Evolutionary conservation across 1,139 yeast species (phyloP), one percentile per base, ranked within the genome.

Genomic region (Protomyces gravidus): DNA sequence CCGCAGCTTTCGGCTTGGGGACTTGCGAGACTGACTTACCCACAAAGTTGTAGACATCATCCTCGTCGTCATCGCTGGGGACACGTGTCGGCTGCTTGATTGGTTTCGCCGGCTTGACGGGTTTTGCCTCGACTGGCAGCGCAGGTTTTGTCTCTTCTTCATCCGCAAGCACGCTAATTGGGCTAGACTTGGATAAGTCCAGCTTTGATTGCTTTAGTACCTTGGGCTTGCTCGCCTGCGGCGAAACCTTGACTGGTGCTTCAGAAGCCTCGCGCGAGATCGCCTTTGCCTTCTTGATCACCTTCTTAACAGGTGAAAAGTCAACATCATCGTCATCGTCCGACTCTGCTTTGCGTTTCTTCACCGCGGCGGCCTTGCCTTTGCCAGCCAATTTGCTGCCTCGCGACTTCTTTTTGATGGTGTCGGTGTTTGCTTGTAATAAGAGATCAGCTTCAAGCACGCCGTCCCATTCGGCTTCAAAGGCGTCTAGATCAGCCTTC

Each of bases 401-500:
- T 17, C 45, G 49, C 17, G 50, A 48, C 28, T 47, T 27, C 27
- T 57, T 51, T 46, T 47, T 58, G 50, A 40, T 56, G 26, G 67
- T 68, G n/a, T 62, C 50, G 49, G 68, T 71, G 46, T 67, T 66
- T 39, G 67, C 69, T 23, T 76, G 72, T 62, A 69, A 72, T 59
- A 72, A 79, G 51, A 76, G 77, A 67, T 85, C 89, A 17, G 76
- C 78, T 48, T 71, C 74, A 63, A 82, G 74, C 70, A 87, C 89
- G 59, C 78, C 75, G 1, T 83, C 79, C 85, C 94, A 92, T 11
- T 79, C 80, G 4, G 66, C 75, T 65, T 81, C 69, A 70, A 92
- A 92, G 1, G 73, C 83, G 63, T 89, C 95, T 67, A 92, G 77
- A 71, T 92, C 98, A 49, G 72, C 78, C 63, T 76, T 80, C 98